phyloP scores from a whole-genome alignment of 2,329 filamentous ascomycete species.

The Aspergillus sp. region DNA sequence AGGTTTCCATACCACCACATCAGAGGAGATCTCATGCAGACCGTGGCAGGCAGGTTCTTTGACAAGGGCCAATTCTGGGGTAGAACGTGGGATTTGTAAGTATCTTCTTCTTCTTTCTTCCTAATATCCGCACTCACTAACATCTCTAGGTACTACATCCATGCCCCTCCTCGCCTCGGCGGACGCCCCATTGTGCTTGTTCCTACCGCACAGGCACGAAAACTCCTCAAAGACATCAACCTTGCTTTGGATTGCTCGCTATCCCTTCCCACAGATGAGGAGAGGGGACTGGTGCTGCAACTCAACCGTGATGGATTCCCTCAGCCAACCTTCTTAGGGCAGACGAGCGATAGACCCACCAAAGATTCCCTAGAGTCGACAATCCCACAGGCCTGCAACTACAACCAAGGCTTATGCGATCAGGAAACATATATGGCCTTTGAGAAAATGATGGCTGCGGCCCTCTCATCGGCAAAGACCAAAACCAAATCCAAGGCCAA shows the following conservation, averaged over 20 bases:
- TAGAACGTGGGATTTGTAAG: conserved; percentile 78
- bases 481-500: conserved; percentile 57
- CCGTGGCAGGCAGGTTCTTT: conserved; percentile 46
- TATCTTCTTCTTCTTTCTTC: conserved; percentile 21
- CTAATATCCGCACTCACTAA: background rate
- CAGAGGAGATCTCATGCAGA: conserved; percentile 34
- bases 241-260: conserved; percentile 54
- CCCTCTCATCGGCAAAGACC: conserved; percentile 55
- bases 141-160: conserved; percentile 66
- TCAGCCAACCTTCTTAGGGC: conserved; percentile 70
- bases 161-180: conserved; percentile 54
- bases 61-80: conserved; percentile 52
- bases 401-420: background rate
- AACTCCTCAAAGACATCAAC: conserved; percentile 70
- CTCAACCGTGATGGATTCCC: conserved; percentile 67
- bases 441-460: conserved; percentile 57
- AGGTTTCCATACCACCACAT: conserved; percentile 51
- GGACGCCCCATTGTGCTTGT: conserved; percentile 68
- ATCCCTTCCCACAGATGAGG: conserved; percentile 60
- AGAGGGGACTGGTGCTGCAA: conserved; percentile 61
- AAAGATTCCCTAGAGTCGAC: conserved; percentile 41
- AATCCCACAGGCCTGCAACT: conserved; percentile 32
- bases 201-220: conserved; percentile 66
- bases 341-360: conserved; percentile 53
- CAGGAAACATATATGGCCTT: conserved; percentile 23